A percentile compares a stretch with the other conserved stretches of the same genome.
These are phyloP conservation scores for Acacia confusa DNA, from an alignment of 306 rosid genomes.

Conservation along the genomic window DNA sequence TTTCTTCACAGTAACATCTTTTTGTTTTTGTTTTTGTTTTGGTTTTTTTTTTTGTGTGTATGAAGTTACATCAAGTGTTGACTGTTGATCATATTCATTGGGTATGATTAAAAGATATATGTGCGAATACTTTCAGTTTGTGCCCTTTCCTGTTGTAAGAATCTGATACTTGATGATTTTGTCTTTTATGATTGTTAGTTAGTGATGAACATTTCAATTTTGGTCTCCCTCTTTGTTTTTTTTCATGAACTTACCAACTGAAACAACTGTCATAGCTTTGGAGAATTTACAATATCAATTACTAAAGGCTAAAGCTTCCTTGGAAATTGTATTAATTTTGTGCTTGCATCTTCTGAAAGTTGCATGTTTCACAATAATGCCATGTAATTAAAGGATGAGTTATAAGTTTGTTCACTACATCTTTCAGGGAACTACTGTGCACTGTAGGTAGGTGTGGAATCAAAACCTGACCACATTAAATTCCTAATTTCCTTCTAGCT, in stretches of 20 bases:
- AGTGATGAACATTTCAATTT: neutral
- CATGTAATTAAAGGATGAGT: constrained; percentile 2
- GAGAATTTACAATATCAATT: neutral
- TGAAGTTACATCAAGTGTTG: neutral
- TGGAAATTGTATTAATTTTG: neutral
- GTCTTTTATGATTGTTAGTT: neutral
- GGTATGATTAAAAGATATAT: neutral
- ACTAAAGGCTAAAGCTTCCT: neutral
- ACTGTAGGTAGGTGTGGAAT: neutral
- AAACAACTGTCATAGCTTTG: neutral
- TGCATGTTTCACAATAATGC: neutral
- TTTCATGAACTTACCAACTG: neutral
- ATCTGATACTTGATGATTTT: neutral
- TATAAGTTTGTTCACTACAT: neutral
- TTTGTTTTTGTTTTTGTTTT: neutral
- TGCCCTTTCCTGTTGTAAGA: neutral
- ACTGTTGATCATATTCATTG: neutral
- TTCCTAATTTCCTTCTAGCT: constrained; percentile 44
- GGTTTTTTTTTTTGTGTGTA: no score
- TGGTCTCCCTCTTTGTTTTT: neutral
- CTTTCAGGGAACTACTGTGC: neutral
- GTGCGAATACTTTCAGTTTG: neutral
- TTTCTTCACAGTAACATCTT: neutral
- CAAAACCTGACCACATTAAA: constrained; percentile 15
- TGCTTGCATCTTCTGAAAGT: neutral